Percentiles rank a stretch among this genome's conserved stretches.
These are phyloP conservation scores for Aspergillus vadensis DNA, from an alignment of 2,329 filamentous ascomycete species.

Conservation along the genomic window DNA sequence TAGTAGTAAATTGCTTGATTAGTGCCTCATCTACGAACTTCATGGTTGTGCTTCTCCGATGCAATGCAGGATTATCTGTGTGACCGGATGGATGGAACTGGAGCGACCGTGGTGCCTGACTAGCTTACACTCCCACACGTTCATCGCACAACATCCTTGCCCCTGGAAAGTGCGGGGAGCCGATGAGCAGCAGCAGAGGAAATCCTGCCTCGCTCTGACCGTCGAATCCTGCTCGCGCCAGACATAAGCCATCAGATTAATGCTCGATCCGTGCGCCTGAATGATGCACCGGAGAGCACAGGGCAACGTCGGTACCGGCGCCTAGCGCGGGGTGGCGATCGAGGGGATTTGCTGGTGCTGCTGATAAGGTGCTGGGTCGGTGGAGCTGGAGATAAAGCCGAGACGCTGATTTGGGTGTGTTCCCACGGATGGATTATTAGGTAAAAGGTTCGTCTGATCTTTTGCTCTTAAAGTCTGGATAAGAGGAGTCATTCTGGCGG, in stretches of 20 bases:
- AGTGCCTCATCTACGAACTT: too few species aligned
- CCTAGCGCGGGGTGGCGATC: constrained; percentile 32
- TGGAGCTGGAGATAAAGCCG: constrained; percentile 30
- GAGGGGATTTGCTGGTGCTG: constrained; percentile 11
- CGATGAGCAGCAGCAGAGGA: neutral
- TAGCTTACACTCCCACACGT: constrained; percentile 7
- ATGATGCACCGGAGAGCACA: neutral
- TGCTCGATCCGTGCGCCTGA: constrained; percentile 16
- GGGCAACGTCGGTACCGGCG: constrained; percentile 23
- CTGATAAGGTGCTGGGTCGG: constrained; percentile 45
- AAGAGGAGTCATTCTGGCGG: constrained; percentile 1
- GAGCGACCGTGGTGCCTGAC: constrained; percentile 12
- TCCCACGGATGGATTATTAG: constrained; percentile 19
- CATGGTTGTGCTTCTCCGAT: neutral
- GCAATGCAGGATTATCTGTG: constrained; percentile 7
- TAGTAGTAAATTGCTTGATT: too few species aligned
- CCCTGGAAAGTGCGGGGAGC: constrained; percentile 11
- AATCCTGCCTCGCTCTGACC: neutral
- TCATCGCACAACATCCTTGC: constrained; percentile 8
- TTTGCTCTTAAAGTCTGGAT: constrained; percentile 11
- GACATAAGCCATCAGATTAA: constrained; percentile 8
- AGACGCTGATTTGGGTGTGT: constrained; percentile 22
- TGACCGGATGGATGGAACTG: constrained; percentile 4
- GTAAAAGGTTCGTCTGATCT: constrained; percentile 16
- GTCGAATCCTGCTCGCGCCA: neutral